Evolutionary conservation across 371 early-diverging fungal genomes (phyloP).

Genomic region (Chytridium lagenaria): DNA sequence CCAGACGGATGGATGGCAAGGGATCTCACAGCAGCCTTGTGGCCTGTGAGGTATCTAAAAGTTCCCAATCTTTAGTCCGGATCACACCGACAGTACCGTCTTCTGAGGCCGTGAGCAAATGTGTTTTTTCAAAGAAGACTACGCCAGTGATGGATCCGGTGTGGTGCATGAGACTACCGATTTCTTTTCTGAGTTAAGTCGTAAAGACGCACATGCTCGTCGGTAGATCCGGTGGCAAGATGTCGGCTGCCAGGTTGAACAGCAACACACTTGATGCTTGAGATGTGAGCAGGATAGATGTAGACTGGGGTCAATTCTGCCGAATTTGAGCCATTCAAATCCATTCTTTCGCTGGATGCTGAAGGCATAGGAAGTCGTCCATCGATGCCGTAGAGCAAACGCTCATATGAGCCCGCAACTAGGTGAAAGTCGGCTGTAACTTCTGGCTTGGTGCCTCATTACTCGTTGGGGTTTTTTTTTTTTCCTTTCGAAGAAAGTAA

Average conservation of each 20-base stretch:
- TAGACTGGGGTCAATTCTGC: slow-evolving; percentile 75
- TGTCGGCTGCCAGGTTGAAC: slow-evolving; percentile 66
- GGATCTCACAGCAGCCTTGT: slow-evolving; percentile 65
- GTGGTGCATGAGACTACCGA: slow-evolving; percentile 92
- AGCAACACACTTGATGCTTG: slow-evolving; percentile 86
- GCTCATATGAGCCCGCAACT: slow-evolving; percentile 91
- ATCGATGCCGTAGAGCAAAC: slow-evolving; percentile 91
- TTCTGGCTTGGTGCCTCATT: too few relatives aligned
- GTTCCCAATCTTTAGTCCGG: slow-evolving; percentile 96
- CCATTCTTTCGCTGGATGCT: not conserved
- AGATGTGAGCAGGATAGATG: slow-evolving; percentile 94
- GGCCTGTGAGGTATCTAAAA: slow-evolving; percentile 90
- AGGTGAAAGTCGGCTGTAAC: slow-evolving; percentile 46
- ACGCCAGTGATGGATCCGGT: slow-evolving; percentile 88
- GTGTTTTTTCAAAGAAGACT: slow-evolving; percentile 77
- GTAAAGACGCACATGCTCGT: slow-evolving; percentile 92
- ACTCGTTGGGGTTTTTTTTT: too few relatives aligned
- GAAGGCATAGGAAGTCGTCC: slow-evolving; percentile 30
- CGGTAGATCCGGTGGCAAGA: slow-evolving; percentile 94
- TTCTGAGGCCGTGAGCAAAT: slow-evolving; percentile 88
- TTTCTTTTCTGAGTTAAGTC: slow-evolving; percentile 86
- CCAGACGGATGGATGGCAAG: slow-evolving; percentile 93
- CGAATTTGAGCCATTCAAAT: not conserved
- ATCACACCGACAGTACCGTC: slow-evolving; percentile 88
- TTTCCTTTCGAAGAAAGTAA: too few relatives aligned